Conservation (phyloP, 2,329 filamentous ascomycete genomes). For the Onygenales sp. region DNA sequence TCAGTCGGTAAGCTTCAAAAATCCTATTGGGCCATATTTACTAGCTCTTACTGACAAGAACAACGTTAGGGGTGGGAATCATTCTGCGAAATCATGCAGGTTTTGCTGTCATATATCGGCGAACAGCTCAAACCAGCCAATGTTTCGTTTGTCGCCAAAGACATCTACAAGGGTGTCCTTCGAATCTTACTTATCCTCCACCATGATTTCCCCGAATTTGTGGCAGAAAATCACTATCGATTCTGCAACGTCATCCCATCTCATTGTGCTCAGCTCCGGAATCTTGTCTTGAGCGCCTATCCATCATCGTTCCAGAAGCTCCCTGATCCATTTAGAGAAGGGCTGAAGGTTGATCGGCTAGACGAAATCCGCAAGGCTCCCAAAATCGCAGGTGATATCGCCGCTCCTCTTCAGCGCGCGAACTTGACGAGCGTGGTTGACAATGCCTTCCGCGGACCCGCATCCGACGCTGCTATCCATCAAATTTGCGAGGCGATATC, state of each 20-base stretch:
- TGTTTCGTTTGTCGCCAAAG: slow-evolving; percentile 61
- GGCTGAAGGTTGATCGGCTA: slow-evolving; percentile 65
- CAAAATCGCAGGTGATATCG: slow-evolving; percentile 54
- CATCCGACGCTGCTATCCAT: slow-evolving; percentile 59
- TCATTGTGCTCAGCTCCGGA: slow-evolving; percentile 78
- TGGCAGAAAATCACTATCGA: slow-evolving; percentile 75
- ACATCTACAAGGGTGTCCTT: slow-evolving; percentile 73
- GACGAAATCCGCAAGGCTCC: slow-evolving; percentile 65
- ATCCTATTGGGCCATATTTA: background rate
- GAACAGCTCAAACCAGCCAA: slow-evolving; percentile 68
- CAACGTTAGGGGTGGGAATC: slow-evolving; percentile 56
- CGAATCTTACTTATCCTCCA: slow-evolving; percentile 78
- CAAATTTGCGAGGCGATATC: slow-evolving; percentile 67
- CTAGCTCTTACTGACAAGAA: slow-evolving; percentile 4
- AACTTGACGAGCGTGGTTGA: slow-evolving; percentile 48
- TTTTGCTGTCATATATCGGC: slow-evolving; percentile 63
- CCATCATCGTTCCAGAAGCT: slow-evolving; percentile 61
- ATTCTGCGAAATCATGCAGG: slow-evolving; percentile 64
- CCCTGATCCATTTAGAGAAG: slow-evolving; percentile 62
- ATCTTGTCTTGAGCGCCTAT: slow-evolving; percentile 75
- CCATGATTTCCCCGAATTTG: slow-evolving; percentile 89
- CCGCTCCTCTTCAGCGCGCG: slow-evolving; percentile 36
- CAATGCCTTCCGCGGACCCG: slow-evolving; percentile 47
- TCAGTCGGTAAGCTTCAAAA: slow-evolving; percentile 32
- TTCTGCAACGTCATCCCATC: slow-evolving; percentile 73